These are phyloP conservation scores for Azolla pinnata DNA, from an alignment of 75 land plant genomes.

Conservation along the genomic window DNA sequence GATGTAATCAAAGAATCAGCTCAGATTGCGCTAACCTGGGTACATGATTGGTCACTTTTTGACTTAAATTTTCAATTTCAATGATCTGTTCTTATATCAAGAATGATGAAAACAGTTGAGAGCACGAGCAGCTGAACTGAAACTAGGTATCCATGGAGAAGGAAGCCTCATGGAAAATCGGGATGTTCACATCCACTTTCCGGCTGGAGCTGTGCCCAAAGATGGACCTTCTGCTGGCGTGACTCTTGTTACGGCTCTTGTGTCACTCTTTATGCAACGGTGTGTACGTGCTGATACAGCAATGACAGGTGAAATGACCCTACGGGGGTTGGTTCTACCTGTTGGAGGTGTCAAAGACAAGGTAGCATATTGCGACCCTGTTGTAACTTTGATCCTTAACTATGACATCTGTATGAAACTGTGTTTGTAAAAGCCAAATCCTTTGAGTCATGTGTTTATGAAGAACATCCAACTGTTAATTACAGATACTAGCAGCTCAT, in stretches of 20 bases:
- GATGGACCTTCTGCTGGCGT: slow-evolving; percentile 99
- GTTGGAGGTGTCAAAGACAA: slow-evolving; percentile 98
- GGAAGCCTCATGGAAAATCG: slow-evolving; percentile 61
- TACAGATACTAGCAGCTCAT: slow-evolving; percentile 92
- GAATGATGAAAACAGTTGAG: slow-evolving; percentile 35
- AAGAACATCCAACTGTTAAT: too few species aligned
- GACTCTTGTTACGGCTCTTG: slow-evolving; percentile 83
- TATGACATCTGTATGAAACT: neutral
- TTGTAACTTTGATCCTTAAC: neutral
- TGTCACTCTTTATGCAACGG: slow-evolving; percentile 65
- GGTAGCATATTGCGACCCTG: slow-evolving; percentile 27
- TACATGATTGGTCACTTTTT: slow-evolving; percentile 16
- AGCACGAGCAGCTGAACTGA: slow-evolving; percentile 77
- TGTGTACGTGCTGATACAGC: slow-evolving; percentile 82
- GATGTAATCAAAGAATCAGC: slow-evolving; percentile 99
- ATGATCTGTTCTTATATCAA: neutral
- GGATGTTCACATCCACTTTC: slow-evolving; percentile 95
- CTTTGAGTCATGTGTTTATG: too few species aligned
- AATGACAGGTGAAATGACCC: slow-evolving; percentile 98
- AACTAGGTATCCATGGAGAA: slow-evolving; percentile 41
- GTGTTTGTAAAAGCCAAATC: too few species aligned
- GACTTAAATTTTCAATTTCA: slow-evolving; percentile 1
- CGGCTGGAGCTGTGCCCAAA: slow-evolving; percentile 96
- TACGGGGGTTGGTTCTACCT: slow-evolving; percentile 85
- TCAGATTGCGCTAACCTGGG: slow-evolving; percentile 98